Conservation (phyloP, 1,284 basidiomycete genomes). For the Polyporus tsugae region DNA sequence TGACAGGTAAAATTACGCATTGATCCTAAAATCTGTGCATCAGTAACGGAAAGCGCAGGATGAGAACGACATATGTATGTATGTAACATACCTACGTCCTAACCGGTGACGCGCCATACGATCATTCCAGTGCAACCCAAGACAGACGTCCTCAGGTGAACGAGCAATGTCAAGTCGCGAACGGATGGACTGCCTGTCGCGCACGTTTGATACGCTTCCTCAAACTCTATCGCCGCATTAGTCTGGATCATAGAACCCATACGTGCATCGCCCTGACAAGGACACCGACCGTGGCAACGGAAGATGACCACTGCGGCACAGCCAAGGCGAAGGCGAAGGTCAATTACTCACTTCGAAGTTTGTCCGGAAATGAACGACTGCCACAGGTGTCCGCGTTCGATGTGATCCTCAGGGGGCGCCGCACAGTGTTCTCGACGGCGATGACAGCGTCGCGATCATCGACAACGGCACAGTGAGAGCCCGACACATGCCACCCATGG, state of each 20-base stretch:
- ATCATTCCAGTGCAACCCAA: neutral
- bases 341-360: neutral
- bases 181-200: neutral
- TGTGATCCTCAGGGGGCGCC: neutral
- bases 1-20: no score
- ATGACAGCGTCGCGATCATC: neutral
- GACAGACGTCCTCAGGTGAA: neutral
- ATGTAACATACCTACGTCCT: neutral
- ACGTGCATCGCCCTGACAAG: neutral
- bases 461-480: neutral
- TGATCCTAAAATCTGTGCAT: neutral
- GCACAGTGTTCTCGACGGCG: neutral
- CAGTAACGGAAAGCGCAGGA: neutral
- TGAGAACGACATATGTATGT: neutral
- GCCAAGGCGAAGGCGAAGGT: neutral
- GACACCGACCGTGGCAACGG: neutral
- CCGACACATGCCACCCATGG: neutral
- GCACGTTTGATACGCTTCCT: neutral
- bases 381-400: neutral
- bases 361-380: neutral
- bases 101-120: neutral
- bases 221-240: neutral
- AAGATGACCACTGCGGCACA: neutral
- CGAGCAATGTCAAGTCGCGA: neutral
- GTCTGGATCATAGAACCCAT: neutral